phyloP scores from a whole-genome alignment of 202 grass and related monocot genomes.

The Hordeum pubiflorum region DNA sequence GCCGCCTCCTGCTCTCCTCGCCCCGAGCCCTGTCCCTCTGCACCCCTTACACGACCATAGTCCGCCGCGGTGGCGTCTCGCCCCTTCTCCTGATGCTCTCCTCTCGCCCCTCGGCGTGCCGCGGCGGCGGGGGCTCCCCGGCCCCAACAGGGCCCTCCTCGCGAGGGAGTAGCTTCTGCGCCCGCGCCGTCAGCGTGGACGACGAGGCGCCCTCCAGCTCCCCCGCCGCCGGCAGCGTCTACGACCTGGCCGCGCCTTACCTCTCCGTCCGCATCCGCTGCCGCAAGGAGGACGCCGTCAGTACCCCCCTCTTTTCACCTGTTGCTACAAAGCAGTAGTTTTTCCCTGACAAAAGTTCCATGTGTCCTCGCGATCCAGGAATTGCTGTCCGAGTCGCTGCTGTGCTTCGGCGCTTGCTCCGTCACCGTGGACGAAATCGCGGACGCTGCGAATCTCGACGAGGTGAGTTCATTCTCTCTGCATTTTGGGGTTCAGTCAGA shows the following conservation, averaged over 20 bases:
- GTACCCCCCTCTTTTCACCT: slow-evolving; percentile 1
- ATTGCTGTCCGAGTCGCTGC: slow-evolving; percentile 59
- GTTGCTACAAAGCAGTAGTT: not conserved
- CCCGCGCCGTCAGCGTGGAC: slow-evolving; percentile 6
- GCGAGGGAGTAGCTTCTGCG: slow-evolving; percentile 5
- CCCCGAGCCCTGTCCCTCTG: not conserved
- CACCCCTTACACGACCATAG: not conserved
- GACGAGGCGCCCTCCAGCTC: slow-evolving; percentile 3
- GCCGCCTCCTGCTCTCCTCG: slow-evolving; percentile 15
- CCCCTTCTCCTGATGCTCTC: slow-evolving; percentile 22
- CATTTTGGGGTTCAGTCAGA: not conserved
- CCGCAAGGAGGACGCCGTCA: slow-evolving; percentile 51
- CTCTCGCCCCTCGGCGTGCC: slow-evolving; percentile 7
- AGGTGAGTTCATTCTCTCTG: slow-evolving; percentile 29
- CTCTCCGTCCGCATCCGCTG: slow-evolving; percentile 58
- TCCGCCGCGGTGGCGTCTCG: not conserved
- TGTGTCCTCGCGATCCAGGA: slow-evolving; percentile 36
- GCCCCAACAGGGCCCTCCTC: not conserved
- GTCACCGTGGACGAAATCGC: slow-evolving; percentile 62
- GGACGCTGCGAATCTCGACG: slow-evolving; percentile 49
- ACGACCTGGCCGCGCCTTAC: slow-evolving; percentile 33
- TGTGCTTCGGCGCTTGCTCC: slow-evolving; percentile 78
- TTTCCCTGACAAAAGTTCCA: not conserved
- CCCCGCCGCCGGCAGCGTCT: not conserved
- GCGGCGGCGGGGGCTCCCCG: not conserved